phyloP scores from a whole-genome alignment of 345 rosid genomes.

The Linum tenue region DNA sequence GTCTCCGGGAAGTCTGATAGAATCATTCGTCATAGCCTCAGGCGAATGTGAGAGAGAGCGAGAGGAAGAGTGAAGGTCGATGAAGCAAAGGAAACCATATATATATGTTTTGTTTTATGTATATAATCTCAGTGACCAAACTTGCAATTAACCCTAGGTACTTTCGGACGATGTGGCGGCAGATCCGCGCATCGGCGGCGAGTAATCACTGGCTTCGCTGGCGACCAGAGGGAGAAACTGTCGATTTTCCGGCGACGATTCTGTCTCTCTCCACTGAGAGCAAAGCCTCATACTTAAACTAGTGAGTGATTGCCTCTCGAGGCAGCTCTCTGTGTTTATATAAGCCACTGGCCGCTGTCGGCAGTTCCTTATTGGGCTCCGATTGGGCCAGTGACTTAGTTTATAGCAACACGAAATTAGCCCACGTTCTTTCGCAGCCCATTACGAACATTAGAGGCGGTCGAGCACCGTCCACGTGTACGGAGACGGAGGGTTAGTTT shows the following conservation, averaged over 20 bases:
- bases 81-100: neutral
- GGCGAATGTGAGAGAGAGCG: neutral
- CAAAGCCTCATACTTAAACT: slow-evolving; percentile 3
- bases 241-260: neutral
- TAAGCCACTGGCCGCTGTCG: no score
- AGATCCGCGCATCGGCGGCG: neutral
- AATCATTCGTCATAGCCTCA: neutral
- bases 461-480: no score
- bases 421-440: no score
- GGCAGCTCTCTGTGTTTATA: neutral
- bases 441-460: no score
- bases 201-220: slow-evolving; percentile 6
- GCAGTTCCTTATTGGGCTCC: no score
- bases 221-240: neutral
- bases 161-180: neutral
- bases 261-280: neutral
- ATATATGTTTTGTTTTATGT: no score
- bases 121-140: neutral
- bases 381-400: no score
- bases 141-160: neutral
- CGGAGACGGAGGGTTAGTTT: no score
- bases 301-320: neutral
- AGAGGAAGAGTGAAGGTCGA: neutral
- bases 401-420: no score
- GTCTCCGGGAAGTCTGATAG: neutral